Percentiles rank a stretch among this genome's conserved stretches.
Conservation (phyloP, 179 eudicot species). For the Silene noctiflora region DNA sequence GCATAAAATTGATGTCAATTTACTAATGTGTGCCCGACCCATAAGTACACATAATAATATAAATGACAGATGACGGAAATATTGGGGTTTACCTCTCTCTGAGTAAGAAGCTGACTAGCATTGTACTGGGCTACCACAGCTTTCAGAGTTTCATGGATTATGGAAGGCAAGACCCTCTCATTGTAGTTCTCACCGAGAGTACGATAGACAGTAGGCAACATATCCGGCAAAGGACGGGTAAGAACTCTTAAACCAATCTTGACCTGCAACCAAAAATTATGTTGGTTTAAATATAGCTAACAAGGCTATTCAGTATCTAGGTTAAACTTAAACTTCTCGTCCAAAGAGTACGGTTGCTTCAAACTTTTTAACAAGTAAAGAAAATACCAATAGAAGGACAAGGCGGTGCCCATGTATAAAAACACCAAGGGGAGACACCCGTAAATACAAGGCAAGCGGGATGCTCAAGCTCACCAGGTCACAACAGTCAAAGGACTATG, state of each 20-base stretch:
- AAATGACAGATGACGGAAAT: neutral
- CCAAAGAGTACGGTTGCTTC: neutral
- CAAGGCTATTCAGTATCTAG: neutral
- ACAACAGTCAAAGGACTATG: neutral
- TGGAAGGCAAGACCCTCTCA: conserved; percentile 68
- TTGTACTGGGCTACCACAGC: conserved; percentile 76
- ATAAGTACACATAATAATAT: neutral
- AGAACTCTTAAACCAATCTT: conserved; percentile 64
- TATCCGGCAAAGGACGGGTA: conserved; percentile 55
- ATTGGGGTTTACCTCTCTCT: conserved; percentile 51
- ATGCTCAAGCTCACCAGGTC: neutral
- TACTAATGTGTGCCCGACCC: neutral
- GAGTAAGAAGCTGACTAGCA: conserved; percentile 74
- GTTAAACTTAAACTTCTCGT: neutral
- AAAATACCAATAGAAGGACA: neutral
- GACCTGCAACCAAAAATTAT: conserved; percentile 37
- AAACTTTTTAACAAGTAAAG: neutral
- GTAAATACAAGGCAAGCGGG: neutral
- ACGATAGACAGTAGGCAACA: conserved; percentile 53
- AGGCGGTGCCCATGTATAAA: neutral
- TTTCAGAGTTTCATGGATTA: conserved; percentile 66
- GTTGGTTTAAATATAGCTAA: neutral
- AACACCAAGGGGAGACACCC: neutral
- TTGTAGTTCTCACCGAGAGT: conserved; percentile 61
- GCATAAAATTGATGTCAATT: neutral